Base-by-base conservation (phyloP, 106 monocot genomes). In the Iris macrosiphon region DNA sequence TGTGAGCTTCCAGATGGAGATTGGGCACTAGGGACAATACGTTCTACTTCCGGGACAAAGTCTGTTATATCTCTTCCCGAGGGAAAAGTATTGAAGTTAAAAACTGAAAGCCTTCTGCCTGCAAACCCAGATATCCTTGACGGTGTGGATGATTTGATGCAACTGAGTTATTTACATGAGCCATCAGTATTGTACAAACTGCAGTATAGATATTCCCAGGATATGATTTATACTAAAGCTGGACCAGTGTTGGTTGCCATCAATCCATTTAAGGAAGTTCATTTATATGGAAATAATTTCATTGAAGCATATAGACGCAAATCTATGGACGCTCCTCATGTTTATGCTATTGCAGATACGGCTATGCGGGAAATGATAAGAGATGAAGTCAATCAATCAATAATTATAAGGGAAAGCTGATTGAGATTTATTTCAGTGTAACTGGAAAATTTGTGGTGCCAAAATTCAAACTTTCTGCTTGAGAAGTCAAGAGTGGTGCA, bases 321-420 rank as follows among this genome's bases (percentile, higher is more conserved):
- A 70, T 49, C 79, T 51, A 69, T 70, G 50, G 82, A 77, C 33
- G 77, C 55, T 46, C 95, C 95, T 51, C 95, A 96, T 75, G 95
- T 96, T 31, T 96, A 96, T 83, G 95, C 82, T 23, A 86, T 96
- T 51, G 79, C 95, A 63, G 95, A 96, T 83, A 82, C 85, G 31
- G 95, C 95, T 6, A 79, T 96, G 20, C 79, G 90, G 52, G 89
- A 96, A 76, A 96, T 96, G 95, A 90, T 82, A 63, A 73, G 95
- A 83, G 95, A 96, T 75, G 95, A 96, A 76, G 82, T 96, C 14
- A 89, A 90, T 62, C 95, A 96, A 42, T 96, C 95, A 10, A 89
- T 96, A 41, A 86, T 96, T 58, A 89, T 96, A 85, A 96, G 95
- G 95, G 95, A 9, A 96, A 96, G 68, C 70, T 96, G 45, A 96